These are phyloP conservation scores for Cladosporium velox DNA, from an alignment of 2,329 filamentous ascomycete genomes.

Conservation along the genomic window DNA sequence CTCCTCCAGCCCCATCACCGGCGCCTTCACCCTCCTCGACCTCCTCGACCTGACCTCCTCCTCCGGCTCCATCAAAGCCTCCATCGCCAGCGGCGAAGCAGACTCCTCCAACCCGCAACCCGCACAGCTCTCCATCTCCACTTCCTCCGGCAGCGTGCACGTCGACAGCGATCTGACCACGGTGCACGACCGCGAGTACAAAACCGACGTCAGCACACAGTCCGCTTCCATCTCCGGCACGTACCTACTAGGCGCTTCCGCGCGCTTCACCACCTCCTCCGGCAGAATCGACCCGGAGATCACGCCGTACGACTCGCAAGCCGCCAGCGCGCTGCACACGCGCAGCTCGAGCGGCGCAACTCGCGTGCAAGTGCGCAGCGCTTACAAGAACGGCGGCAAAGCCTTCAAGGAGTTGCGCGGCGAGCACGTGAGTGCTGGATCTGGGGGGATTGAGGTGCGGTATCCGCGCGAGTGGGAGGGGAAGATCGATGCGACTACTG, in stretches of 20 bases:
- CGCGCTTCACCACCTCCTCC: conserved; percentile 40
- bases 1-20: conserved; percentile 44
- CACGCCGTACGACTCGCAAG: conserved; percentile 37
- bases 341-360: conserved; percentile 40
- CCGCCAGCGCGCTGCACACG: conserved; percentile 35
- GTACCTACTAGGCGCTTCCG: conserved; percentile 45
- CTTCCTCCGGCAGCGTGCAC: conserved; percentile 42
- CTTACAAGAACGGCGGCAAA: conserved; percentile 34
- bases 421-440: conserved; percentile 38
- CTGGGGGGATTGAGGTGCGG: conserved; percentile 39
- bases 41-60: conserved; percentile 43
- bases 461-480: conserved; percentile 49
- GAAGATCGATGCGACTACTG: conserved; percentile 39
- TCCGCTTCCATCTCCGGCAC: conserved; percentile 43
- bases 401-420: conserved; percentile 33
- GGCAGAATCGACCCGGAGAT: conserved; percentile 43
- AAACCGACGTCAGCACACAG: conserved; percentile 40
- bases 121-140: conserved; percentile 41
- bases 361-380: conserved; percentile 36
- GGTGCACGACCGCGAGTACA: conserved; percentile 46
- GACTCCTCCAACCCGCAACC: conserved; percentile 33
- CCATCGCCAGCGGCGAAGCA: conserved; percentile 42
- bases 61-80: conserved; percentile 45
- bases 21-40: conserved; percentile 44
- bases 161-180: conserved; percentile 24